Evolutionary conservation across 805 yeast species (phyloP).

Genomic region (Yarrowia sp.): DNA sequence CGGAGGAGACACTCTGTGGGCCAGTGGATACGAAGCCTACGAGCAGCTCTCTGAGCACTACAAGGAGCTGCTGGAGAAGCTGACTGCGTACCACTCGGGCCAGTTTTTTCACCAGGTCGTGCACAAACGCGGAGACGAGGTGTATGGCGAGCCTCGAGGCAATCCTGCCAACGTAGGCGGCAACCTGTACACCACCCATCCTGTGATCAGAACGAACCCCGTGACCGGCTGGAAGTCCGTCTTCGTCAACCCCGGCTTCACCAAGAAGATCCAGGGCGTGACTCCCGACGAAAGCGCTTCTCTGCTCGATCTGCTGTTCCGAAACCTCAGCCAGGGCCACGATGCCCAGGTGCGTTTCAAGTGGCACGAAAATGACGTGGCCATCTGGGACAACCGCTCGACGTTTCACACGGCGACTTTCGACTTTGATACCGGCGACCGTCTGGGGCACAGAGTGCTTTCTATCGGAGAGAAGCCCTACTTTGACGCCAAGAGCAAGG

Average conservation of each 20-base stretch:
- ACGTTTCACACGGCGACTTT: conserved; percentile 49
- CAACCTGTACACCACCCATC: conserved; percentile 51
- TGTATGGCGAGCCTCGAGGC: neutral
- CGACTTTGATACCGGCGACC: conserved; percentile 42
- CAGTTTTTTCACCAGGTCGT: neutral
- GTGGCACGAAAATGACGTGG: conserved; percentile 54
- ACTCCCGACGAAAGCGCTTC: conserved; percentile 65
- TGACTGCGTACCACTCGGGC: conserved; percentile 60
- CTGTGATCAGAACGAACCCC: conserved; percentile 51
- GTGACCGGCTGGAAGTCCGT: conserved; percentile 49
- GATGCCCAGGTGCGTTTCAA: conserved; percentile 52
- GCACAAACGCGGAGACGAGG: neutral
- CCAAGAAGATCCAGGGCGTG: conserved; percentile 61
- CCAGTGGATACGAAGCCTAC: conserved; percentile 61
- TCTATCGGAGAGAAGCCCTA: conserved; percentile 15
- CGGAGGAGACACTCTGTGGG: conserved; percentile 61
- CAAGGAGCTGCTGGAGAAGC: conserved; percentile 51
- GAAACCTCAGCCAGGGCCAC: conserved; percentile 47
- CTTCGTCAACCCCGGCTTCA: conserved; percentile 46
- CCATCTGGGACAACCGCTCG: conserved; percentile 54
- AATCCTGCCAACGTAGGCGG: conserved; percentile 40
- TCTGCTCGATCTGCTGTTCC: conserved; percentile 51
- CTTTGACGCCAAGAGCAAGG: neutral
- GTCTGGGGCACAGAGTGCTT: neutral
- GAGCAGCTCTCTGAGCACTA: conserved; percentile 60